A percentile compares a stretch with the other conserved stretches of the same genome.
Conservation (phyloP, 352 stramenopile genomes). For the Globisporangium yorkense region DNA sequence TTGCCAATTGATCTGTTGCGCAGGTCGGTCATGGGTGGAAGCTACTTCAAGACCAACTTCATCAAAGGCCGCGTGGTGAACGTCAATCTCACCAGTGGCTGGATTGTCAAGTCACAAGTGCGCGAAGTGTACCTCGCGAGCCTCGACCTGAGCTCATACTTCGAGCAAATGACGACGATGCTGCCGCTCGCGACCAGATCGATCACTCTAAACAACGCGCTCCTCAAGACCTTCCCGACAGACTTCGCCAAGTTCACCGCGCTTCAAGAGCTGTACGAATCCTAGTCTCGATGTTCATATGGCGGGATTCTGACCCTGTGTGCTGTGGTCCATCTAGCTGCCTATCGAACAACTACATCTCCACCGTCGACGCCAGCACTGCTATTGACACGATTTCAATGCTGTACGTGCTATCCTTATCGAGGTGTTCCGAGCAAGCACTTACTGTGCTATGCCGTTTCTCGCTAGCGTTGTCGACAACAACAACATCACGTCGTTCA, state of each 20-base stretch:
- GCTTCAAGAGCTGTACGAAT: conserved; percentile 2
- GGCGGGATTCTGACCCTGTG: neutral
- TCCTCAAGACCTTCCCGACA: neutral
- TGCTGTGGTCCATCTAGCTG: neutral
- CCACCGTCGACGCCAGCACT: neutral
- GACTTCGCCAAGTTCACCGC: neutral
- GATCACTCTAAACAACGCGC: neutral
- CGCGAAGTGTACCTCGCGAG: conserved; percentile 2
- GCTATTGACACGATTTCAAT: conserved; percentile 1
- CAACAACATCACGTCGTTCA: conserved; percentile 6
- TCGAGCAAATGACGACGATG: neutral
- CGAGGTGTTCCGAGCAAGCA: neutral
- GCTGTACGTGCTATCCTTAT: neutral
- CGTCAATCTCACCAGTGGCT: neutral
- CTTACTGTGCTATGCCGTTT: neutral
- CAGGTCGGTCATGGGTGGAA: conserved; percentile 4
- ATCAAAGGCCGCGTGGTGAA: neutral
- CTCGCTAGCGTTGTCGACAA: neutral
- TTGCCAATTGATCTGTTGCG: neutral
- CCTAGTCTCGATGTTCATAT: too few species aligned
- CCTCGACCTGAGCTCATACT: neutral
- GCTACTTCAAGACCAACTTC: neutral
- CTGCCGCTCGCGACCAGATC: neutral
- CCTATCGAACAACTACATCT: conserved; percentile 3
- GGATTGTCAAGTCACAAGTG: neutral